Conservation (phyloP, 306 rosid species). For the Chamaecrista fasciculata region DNA sequence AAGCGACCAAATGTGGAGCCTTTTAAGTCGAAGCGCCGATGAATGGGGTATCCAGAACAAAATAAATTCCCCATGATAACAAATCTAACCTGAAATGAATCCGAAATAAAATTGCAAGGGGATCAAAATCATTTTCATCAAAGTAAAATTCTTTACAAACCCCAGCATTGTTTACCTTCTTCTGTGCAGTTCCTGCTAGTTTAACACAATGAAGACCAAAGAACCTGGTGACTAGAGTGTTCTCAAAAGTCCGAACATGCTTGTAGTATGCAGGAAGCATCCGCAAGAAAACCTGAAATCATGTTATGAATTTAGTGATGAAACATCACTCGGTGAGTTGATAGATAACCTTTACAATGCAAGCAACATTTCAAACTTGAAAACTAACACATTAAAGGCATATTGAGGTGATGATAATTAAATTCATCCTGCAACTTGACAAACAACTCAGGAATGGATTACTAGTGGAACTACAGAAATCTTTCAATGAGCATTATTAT, state of each 20-base stretch:
- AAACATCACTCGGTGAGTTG: slow-evolving; percentile 16
- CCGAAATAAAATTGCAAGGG: background rate
- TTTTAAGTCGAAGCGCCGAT: slow-evolving; percentile 84
- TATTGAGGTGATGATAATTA: background rate
- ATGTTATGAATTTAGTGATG: slow-evolving; percentile 25
- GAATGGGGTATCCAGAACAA: slow-evolving; percentile 69
- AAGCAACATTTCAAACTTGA: background rate
- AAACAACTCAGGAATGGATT: background rate
- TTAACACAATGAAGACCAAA: slow-evolving; percentile 89
- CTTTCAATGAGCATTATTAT: background rate
- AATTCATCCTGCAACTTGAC: background rate
- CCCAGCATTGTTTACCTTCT: slow-evolving; percentile 70
- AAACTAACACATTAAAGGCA: slow-evolving; percentile 1
- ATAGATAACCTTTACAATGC: background rate
- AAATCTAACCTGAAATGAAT: slow-evolving; percentile 72
- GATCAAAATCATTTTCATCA: background rate
- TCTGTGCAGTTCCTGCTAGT: slow-evolving; percentile 67
- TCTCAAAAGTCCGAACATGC: slow-evolving; percentile 81
- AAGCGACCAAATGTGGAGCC: slow-evolving; percentile 91
- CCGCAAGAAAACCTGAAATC: slow-evolving; percentile 72
- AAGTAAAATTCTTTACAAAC: slow-evolving; percentile 2
- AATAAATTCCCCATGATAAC: slow-evolving; percentile 96
- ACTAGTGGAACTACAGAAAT: slow-evolving; percentile 2
- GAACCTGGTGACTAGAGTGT: slow-evolving; percentile 86
- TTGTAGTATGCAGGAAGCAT: slow-evolving; percentile 97